These are phyloP conservation scores for Begonia peltatifolia DNA, from an alignment of 306 rosid genomes.

Conservation along the genomic window DNA sequence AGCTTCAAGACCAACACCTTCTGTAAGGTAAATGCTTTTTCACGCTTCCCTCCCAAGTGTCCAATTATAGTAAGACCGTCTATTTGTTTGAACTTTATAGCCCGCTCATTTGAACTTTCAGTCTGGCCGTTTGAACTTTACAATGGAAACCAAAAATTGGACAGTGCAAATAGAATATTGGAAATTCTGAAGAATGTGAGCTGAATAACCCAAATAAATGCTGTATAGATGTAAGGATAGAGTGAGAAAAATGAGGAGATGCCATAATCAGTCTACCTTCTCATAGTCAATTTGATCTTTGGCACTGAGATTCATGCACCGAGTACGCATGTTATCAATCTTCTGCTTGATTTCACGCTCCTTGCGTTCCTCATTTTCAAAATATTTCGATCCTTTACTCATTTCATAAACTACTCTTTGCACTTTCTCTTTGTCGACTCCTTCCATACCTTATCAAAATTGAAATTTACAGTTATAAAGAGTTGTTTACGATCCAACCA, in stretches of 20 bases:
- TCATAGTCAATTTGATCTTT: slow-evolving; percentile 38
- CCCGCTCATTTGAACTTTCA: no score
- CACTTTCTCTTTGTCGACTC: slow-evolving; percentile 87
- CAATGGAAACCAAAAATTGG: no score
- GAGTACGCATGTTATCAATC: slow-evolving; percentile 51
- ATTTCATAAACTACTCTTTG: slow-evolving; percentile 73
- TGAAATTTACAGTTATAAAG: no score
- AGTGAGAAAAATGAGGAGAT: background rate
- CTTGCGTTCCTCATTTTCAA: slow-evolving; percentile 79
- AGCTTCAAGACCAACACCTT: no score
- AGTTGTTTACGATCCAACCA: no score
- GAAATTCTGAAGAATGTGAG: no score
- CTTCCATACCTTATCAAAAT: slow-evolving; percentile 59
- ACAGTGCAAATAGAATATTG: no score
- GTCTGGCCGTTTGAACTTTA: no score
- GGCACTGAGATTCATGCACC: slow-evolving; percentile 36
- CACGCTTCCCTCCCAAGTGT: no score
- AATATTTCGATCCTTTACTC: slow-evolving; percentile 94
- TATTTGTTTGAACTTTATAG: no score
- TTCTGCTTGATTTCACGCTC: slow-evolving; percentile 55
- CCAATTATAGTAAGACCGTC: no score
- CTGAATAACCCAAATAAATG: background rate
- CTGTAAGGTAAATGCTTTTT: no score
- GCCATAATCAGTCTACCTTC: slow-evolving; percentile 20
- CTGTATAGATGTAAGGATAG: background rate